phyloP scores from a whole-genome alignment of 2,329 filamentous ascomycete genomes.

The Berkeleyomyces rouxiae region DNA sequence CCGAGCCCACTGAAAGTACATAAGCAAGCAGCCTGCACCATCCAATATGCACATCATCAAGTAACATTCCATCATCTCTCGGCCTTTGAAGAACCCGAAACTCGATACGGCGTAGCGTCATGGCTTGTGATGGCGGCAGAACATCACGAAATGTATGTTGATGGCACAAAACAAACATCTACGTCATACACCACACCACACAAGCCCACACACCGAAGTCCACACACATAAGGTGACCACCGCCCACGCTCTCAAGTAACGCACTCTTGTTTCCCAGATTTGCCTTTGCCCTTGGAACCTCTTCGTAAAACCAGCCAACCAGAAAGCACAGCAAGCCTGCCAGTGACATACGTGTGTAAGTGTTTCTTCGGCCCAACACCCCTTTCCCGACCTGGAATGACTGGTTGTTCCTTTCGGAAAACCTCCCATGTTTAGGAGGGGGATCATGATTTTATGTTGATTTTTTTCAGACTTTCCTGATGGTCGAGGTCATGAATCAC shows the following conservation, averaged over 20 bases:
- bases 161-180: no score
- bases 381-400: not conserved
- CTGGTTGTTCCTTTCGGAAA: no score
- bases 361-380: not conserved
- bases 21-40: not conserved
- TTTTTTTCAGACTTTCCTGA: no score
- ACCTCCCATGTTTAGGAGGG: no score
- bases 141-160: no score
- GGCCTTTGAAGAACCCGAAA: no score
- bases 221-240: not conserved
- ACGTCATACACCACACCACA: no score
- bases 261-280: not conserved
- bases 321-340: not conserved
- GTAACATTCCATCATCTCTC: not conserved
- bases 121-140: no score
- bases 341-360: not conserved
- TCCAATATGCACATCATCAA: not conserved
- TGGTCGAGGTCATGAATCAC: no score
- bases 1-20: not conserved
- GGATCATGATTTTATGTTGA: no score
- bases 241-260: not conserved
- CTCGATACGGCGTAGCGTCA: no score
- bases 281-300: not conserved
- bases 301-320: conserved; percentile 4
- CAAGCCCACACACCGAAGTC: not conserved